Percentiles rank a stretch among this genome's conserved stretches.
Evolutionary conservation across 129 eudicot genomes (phyloP).

Genomic region (Glebionis coronaria): DNA sequence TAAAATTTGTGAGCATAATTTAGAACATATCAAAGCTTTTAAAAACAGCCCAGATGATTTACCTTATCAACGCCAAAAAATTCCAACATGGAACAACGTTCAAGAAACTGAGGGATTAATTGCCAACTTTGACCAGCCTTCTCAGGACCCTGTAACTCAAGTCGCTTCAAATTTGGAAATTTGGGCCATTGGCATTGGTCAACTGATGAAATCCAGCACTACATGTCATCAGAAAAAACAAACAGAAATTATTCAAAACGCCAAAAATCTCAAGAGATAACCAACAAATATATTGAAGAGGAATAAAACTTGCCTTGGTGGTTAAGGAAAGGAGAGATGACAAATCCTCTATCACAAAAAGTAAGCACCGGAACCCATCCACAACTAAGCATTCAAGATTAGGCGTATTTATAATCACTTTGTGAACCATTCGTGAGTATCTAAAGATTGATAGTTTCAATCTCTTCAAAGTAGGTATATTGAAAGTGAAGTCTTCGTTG

Average conservation of each 20-base stretch:
- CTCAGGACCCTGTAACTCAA: no score
- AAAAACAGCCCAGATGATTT: not conserved
- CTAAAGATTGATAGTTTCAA: not conserved
- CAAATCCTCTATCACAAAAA: slow-evolving; percentile 13
- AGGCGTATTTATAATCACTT: slow-evolving; percentile 12
- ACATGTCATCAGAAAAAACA: no score
- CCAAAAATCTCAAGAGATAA: not conserved
- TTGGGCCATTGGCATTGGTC: not conserved
- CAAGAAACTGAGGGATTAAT: not conserved
- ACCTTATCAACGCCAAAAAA: not conserved
- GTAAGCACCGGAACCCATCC: no score
- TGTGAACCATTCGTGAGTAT: not conserved
- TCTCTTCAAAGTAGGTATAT: slow-evolving; percentile 20
- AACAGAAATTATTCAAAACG: not conserved
- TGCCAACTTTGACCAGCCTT: not conserved
- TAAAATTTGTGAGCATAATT: not conserved
- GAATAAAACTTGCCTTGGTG: not conserved
- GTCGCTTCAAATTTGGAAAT: no score
- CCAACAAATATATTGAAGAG: no score
- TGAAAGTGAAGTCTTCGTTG: slow-evolving; percentile 1
- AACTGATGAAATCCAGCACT: not conserved
- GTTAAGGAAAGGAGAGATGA: not conserved
- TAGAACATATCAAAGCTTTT: not conserved
- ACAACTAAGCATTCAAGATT: slow-evolving; percentile 19
- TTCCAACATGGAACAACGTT: not conserved